phyloP scores from a whole-genome alignment of 129 eudicot genomes.

The Pittosporum tobira region DNA sequence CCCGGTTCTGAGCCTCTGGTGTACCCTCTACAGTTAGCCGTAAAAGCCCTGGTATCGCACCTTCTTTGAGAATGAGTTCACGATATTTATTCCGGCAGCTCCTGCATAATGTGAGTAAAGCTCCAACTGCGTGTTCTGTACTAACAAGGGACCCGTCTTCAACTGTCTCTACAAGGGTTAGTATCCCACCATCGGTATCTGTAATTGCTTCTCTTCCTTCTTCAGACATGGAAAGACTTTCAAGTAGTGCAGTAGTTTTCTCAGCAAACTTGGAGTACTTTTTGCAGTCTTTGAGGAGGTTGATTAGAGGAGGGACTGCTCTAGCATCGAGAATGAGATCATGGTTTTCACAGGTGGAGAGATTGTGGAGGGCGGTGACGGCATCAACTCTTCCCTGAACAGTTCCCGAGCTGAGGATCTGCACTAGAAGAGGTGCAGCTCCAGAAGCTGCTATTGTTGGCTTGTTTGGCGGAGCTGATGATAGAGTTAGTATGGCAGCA shows the following conservation, averaged over 20 bases:
- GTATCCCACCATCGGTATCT: constrained; percentile 45
- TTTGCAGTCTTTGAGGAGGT: constrained; percentile 68
- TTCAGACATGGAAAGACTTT: constrained; percentile 31
- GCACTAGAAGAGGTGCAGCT: constrained; percentile 47
- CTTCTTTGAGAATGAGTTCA: constrained; percentile 72
- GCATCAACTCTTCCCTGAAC: constrained; percentile 73
- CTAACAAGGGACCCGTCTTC: constrained; percentile 75
- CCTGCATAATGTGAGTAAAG: constrained; percentile 43
- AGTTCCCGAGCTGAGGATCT: constrained; percentile 51
- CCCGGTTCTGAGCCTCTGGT: constrained; percentile 42
- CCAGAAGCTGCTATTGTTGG: constrained; percentile 50
- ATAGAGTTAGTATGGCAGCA: constrained; percentile 64
- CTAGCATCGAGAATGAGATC: constrained; percentile 32
- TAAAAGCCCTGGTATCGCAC: constrained; percentile 79
- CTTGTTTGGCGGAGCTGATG: constrained; percentile 62
- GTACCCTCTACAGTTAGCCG: constrained; percentile 68
- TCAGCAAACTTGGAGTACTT: constrained; percentile 70
- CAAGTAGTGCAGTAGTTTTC: constrained; percentile 50
- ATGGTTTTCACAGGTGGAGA: constrained; percentile 33
- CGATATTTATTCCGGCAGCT: constrained; percentile 56
- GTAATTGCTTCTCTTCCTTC: constrained; percentile 53
- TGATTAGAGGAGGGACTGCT: constrained; percentile 51
- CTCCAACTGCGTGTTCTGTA: constrained; percentile 66
- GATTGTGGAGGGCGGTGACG: constrained; percentile 64
- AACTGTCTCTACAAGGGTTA: constrained; percentile 60